phyloP scores from a whole-genome alignment of 1,284 basidiomycete species.

The Laetiporus sulphureus region DNA sequence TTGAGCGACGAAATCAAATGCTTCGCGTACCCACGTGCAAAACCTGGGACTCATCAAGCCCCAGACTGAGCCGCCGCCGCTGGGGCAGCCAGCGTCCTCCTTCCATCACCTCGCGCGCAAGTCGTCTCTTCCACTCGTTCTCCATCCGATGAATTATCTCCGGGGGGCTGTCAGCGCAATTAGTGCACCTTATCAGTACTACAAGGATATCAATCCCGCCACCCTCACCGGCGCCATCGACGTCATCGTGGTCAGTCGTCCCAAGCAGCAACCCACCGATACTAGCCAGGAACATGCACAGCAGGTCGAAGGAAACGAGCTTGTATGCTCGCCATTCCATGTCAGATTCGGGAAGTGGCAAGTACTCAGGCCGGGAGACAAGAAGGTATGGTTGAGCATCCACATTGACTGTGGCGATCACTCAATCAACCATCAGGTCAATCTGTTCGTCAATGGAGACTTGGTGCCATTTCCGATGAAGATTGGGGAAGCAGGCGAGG shows the following conservation, averaged over 20 bases:
- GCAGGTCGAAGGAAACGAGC: constrained; percentile 56
- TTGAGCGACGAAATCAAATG: not conserved
- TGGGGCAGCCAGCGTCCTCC: not conserved
- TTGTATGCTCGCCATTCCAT: constrained; percentile 95
- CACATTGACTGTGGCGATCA: not conserved
- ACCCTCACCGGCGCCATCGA: constrained; percentile 96
- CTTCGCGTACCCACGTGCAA: not conserved
- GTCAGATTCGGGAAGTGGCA: constrained; percentile 98
- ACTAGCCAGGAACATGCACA: constrained; percentile 6
- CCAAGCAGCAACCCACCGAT: constrained; percentile 22
- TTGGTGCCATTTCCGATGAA: constrained; percentile 95
- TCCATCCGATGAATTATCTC: constrained; percentile 64
- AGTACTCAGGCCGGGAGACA: constrained; percentile 90
- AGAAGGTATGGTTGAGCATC: constrained; percentile 55
- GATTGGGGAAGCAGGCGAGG: constrained; percentile 97
- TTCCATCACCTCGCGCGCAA: not conserved
- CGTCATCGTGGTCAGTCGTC: constrained; percentile 87
- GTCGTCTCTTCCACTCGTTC: constrained; percentile 1
- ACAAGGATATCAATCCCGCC: constrained; percentile 84
- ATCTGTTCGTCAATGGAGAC: constrained; percentile 74
- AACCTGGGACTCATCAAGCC: too few relatives aligned
- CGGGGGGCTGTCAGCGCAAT: constrained; percentile 77
- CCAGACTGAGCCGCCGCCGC: not conserved
- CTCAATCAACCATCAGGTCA: constrained; percentile 47
- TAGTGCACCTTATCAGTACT: constrained; percentile 78